Evolutionary conservation across 768 basidiomycete species (phyloP).

Genomic region (Hygrocybe punicea): DNA sequence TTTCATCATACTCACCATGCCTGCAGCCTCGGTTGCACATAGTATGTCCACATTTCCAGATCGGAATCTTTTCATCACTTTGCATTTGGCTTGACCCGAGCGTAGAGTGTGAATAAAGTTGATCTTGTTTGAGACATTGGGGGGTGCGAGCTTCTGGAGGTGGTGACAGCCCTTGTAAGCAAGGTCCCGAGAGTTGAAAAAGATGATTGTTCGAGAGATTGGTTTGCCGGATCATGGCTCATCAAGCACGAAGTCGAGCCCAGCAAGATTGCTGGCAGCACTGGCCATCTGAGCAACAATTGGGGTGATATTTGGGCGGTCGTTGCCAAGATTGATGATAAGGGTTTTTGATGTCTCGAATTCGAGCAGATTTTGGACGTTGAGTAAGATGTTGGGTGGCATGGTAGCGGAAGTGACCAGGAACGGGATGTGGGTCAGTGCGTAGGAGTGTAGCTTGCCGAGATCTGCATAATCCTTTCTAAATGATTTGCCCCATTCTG

Average conservation of each 20-base stretch:
- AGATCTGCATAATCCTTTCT: constrained; percentile 44
- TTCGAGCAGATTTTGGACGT: constrained; percentile 39
- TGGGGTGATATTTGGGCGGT: constrained; percentile 19
- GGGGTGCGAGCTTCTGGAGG: constrained; percentile 12
- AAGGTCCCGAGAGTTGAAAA: constrained; percentile 20
- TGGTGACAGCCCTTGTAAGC: constrained; percentile 6
- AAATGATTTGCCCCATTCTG: constrained; percentile 80
- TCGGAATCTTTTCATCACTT: constrained; percentile 4
- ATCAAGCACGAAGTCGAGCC: constrained; percentile 18
- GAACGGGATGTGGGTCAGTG: constrained; percentile 59
- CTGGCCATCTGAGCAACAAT: constrained; percentile 16
- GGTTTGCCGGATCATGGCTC: constrained; percentile 6
- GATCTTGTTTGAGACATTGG: constrained; percentile 14
- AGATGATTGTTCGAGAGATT: constrained; percentile 20
- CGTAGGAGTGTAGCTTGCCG: not conserved
- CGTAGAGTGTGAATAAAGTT: constrained; percentile 24
- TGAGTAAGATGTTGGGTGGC: constrained; percentile 72
- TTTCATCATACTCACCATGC: constrained; percentile 12
- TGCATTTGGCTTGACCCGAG: constrained; percentile 6
- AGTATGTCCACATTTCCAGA: constrained; percentile 9
- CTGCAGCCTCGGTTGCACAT: constrained; percentile 14
- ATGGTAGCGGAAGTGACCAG: constrained; percentile 83
- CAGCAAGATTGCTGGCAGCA: constrained; percentile 10
- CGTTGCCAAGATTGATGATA: constrained; percentile 40
- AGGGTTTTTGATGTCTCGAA: constrained; percentile 16